Conservation (phyloP, 2,329 filamentous ascomycete species). For the Xylaria sp. region DNA sequence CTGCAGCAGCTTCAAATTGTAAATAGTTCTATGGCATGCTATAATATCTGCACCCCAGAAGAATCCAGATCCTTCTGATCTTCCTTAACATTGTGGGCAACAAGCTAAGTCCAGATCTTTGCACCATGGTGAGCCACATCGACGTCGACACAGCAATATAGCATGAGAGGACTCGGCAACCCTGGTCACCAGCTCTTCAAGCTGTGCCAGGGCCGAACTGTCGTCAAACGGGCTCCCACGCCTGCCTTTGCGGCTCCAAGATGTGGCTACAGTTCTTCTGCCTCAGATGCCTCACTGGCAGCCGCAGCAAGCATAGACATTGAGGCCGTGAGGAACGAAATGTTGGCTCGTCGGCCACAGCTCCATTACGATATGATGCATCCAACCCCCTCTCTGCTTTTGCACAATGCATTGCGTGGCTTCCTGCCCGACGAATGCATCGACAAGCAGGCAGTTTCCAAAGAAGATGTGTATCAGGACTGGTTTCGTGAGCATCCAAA, state of each 20-base stretch:
- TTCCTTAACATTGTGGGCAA: neutral
- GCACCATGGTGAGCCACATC: slow-evolving; percentile 14
- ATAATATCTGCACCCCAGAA: no score
- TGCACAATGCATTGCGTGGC: slow-evolving; percentile 70
- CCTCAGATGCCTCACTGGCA: neutral
- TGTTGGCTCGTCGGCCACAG: slow-evolving; percentile 44
- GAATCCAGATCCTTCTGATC: no score
- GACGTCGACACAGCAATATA: slow-evolving; percentile 24
- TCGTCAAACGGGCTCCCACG: slow-evolving; percentile 1
- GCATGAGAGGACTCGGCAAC: slow-evolving; percentile 25
- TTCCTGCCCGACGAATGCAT: slow-evolving; percentile 55
- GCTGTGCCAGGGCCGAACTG: slow-evolving; percentile 4
- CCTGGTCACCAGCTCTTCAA: slow-evolving; percentile 19
- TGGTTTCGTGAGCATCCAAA: neutral
- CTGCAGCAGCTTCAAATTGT: neutral
- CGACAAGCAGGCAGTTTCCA: neutral
- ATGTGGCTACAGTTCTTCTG: slow-evolving; percentile 17
- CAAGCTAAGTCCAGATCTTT: neutral
- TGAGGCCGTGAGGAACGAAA: slow-evolving; percentile 41
- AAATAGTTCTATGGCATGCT: neutral
- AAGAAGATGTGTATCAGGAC: neutral
- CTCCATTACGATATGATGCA: slow-evolving; percentile 54
- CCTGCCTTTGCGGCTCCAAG: slow-evolving; percentile 3
- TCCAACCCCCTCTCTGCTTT: slow-evolving; percentile 71
- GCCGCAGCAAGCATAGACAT: slow-evolving; percentile 32